Base-by-base conservation (phyloP, 2,329 filamentous ascomycete genomes). In the Thelonectria rubi region DNA sequence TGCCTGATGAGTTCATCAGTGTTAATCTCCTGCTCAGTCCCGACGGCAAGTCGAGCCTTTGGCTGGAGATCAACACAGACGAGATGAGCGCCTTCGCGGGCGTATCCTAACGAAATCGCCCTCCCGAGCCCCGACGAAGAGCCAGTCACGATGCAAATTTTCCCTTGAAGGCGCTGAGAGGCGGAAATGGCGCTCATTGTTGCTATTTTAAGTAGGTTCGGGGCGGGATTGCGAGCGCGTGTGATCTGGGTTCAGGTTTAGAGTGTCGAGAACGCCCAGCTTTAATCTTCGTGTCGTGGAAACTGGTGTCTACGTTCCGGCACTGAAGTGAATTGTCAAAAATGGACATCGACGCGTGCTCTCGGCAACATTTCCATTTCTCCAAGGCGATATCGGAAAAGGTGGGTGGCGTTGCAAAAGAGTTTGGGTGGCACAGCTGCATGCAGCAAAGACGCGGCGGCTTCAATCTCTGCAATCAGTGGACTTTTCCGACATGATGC, bases 81-180 rank as follows among this genome's bases (percentile, higher is more conserved):
- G 6, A 84, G 65, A 6, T 64, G 65, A 0, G 80, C 78, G 4
- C 80, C 81, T 55, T 82, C 76, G 3, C 63, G 68, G 1, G 78
- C 75, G 55, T 81, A 82, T 2, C 73, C 75, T 2, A 81, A 63
- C 0, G 80, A 72, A n/a, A 84, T 83, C 1, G 80, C 77, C 4
- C 81, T 75, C 1, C 82, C 80, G 0, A 83, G 68, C 2, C 81
- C 81, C 0, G 80, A 81, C 0, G 80, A 82, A 2, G 78, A 72
- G 11, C 81, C 81, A 0, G 81, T 83, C 6, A 84, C 73, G 21
- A 83, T 77, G 73, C 75, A 64, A 75, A 82, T 60, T 20, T 70
- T 71, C 20, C 39, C 58, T 9, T 56, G 21, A 2, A 71, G 49
- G 10, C 69, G 65, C 2, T 57, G 54, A 12, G 52, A 42, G 2